Conservation (phyloP, 495 filamentous ascomycete genomes). For the Paragyromitra xinjiangensis region DNA sequence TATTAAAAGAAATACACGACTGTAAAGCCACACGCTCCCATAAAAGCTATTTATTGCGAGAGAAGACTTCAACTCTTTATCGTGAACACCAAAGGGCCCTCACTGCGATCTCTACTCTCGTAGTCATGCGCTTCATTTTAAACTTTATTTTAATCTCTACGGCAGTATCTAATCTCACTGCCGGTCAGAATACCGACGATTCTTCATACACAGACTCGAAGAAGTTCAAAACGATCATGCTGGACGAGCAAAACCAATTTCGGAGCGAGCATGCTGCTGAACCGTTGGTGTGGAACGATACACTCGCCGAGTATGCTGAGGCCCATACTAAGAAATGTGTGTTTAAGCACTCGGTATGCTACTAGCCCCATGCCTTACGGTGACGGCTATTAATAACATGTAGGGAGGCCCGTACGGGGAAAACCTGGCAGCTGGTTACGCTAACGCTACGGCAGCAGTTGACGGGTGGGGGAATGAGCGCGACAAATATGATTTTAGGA, state of each 20-base stretch:
- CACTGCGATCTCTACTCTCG: no score
- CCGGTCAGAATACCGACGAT: neutral
- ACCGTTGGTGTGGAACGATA: no score
- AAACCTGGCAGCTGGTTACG: slow-evolving; percentile 77
- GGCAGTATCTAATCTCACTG: neutral
- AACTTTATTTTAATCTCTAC: neutral
- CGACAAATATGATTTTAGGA: slow-evolving; percentile 35
- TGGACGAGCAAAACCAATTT: neutral
- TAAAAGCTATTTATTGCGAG: neutral
- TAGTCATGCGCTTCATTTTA: neutral
- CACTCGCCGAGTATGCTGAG: no score
- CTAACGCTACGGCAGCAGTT: slow-evolving; percentile 68
- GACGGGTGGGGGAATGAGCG: slow-evolving; percentile 77
- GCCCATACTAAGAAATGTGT: no score
- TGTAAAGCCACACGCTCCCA: neutral
- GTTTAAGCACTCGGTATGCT: no score
- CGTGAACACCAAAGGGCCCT: neutral
- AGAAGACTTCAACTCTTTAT: neutral
- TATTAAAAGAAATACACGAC: no score
- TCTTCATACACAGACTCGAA: neutral
- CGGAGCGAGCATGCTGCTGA: no score
- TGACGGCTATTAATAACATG: no score
- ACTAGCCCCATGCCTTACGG: no score
- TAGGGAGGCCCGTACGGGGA: slow-evolving; percentile 54
- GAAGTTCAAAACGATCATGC: neutral